Percentiles rank a stretch among this genome's conserved stretches.
phyloP scores from a whole-genome alignment of 768 basidiomycete species.

The Mycena chlorophos region DNA sequence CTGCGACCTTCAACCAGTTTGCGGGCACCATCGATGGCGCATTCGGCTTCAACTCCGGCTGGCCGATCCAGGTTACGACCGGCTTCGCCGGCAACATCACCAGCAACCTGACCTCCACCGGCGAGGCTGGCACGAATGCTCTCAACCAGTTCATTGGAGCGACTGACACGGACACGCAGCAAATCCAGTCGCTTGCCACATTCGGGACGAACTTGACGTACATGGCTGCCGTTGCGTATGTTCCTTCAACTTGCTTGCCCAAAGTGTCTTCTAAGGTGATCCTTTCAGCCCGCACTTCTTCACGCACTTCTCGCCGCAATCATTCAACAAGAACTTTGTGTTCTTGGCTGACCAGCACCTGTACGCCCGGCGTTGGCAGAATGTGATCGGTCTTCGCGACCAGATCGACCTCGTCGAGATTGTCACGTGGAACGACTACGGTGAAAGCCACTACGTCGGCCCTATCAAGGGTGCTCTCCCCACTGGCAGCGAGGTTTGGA shows the following conservation, averaged over 20 bases:
- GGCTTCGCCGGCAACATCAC: constrained; percentile 36
- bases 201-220: constrained; percentile 36
- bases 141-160: constrained; percentile 46
- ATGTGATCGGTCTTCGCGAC: constrained; percentile 55
- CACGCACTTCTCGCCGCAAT: constrained; percentile 67
- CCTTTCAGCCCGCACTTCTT: constrained; percentile 49
- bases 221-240: constrained; percentile 42
- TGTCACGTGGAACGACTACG: constrained; percentile 64
- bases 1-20: constrained; percentile 48
- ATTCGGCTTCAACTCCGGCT: constrained; percentile 77
- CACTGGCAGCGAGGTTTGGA: constrained; percentile 68
- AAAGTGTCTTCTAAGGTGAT: not conserved
- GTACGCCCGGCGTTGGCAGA: constrained; percentile 68
- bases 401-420: constrained; percentile 61
- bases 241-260: not conserved
- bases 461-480: constrained; percentile 76
- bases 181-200: constrained; percentile 45
- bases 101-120: constrained; percentile 14
- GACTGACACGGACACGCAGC: constrained; percentile 53
- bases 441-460: constrained; percentile 62
- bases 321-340: constrained; percentile 72
- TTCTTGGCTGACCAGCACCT: constrained; percentile 70
- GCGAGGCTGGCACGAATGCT: constrained; percentile 26
- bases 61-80: constrained; percentile 65
- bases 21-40: constrained; percentile 53